phyloP scores from a whole-genome alignment of 345 rosid species.

The Citrus trifoliata region DNA sequence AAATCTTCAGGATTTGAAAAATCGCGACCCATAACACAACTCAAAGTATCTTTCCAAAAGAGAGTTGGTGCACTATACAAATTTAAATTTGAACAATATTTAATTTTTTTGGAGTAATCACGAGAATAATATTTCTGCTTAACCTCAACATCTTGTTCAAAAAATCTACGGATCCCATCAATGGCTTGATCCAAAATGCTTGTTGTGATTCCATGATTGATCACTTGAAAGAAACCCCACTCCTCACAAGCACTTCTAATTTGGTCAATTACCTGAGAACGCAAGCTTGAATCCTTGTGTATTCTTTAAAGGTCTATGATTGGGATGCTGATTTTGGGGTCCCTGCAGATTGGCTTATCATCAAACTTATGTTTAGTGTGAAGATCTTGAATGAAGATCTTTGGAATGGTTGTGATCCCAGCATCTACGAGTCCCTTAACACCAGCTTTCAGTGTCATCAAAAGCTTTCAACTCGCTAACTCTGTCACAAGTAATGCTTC shows the following conservation, averaged over 20 bases:
- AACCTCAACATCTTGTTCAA: conserved; percentile 3
- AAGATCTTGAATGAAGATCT: background rate
- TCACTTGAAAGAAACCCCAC: conserved; percentile 24
- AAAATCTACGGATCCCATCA: conserved; percentile 8
- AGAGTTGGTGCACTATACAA: no score
- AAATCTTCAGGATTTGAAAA: no score
- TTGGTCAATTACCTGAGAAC: background rate
- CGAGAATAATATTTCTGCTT: conserved; percentile 9
- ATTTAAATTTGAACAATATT: background rate
- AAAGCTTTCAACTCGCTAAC: background rate
- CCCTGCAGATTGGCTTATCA: background rate
- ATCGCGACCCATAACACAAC: no score
- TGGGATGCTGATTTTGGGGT: background rate
- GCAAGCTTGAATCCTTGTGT: background rate
- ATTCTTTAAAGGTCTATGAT: conserved; percentile 11
- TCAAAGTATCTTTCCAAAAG: no score
- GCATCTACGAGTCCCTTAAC: background rate
- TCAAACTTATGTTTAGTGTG: background rate
- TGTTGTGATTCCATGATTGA: conserved; percentile 18
- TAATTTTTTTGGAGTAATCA: background rate
- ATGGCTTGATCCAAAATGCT: conserved; percentile 13
- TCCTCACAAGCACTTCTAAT: background rate
- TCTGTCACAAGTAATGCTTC: background rate
- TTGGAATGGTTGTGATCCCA: background rate
- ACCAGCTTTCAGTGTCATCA: background rate